Conservation (phyloP, 2,329 filamentous ascomycete species). For the Calonectria leucothoes region DNA sequence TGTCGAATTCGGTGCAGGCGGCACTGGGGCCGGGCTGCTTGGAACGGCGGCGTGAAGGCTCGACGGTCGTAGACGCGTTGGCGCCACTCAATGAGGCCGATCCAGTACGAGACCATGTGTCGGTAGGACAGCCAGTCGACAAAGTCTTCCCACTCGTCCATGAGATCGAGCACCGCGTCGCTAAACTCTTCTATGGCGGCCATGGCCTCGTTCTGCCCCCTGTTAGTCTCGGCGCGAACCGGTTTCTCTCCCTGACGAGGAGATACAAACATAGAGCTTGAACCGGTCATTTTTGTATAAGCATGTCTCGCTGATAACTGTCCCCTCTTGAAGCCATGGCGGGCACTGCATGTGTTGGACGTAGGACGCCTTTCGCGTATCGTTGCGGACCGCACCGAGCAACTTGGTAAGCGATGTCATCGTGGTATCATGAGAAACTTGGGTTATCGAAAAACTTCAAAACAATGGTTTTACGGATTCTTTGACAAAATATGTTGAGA, state of each 20-base stretch:
- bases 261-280: neutral
- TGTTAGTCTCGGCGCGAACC: neutral
- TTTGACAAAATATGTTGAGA: neutral
- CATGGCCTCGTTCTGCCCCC: neutral
- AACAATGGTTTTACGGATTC: neutral
- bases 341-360: neutral
- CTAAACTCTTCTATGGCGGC: neutral
- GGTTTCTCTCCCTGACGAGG: neutral
- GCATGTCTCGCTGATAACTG: neutral
- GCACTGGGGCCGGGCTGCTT: neutral
- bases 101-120: constrained; percentile 22
- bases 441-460: neutral
- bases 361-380: neutral
- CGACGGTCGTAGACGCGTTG: neutral
- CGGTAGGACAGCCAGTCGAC: constrained; percentile 24
- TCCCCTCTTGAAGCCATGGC: neutral
- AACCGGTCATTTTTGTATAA: neutral
- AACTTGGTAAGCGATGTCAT: neutral
- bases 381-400: neutral
- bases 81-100: constrained; percentile 16
- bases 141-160: constrained; percentile 19
- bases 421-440: neutral
- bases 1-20: neutral
- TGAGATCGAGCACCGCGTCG: neutral
- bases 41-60: neutral